Evolutionary conservation across 768 basidiomycete genomes (phyloP), one percentile per base, ranked within the genome.

Genomic region (Collybiopsis luxurians): DNA sequence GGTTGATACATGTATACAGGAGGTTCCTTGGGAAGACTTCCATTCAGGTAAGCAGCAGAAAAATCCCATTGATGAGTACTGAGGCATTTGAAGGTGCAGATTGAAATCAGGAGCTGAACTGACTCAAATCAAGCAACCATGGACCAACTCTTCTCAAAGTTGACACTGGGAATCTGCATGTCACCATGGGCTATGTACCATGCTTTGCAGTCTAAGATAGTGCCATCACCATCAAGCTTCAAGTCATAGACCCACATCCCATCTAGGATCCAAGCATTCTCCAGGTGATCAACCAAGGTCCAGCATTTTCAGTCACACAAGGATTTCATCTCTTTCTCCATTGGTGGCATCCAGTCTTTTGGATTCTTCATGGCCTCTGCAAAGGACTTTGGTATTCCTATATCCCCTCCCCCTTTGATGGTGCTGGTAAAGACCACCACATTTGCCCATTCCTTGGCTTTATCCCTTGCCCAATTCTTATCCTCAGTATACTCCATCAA

Each of bases 121-220:
- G 59, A 60, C 47, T 56, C 55, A 24, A 57, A 19, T 19, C 59
- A 4, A 15, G 55, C 59, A 17, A 60, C 59, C 55, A 55, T 51
- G 13, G 59, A 56, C 27, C 38, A 60, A 28, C 30, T 52, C 4
- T 50, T 38, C 12, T 42, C 43, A 21, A 59, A 72, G 49, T 71
- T 69, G 11, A 70, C 40, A 4, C 74, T 69, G 5, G 62, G 60
- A 4, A 62, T 55, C 56, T 74, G 72, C 1, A 60, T 46, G 60
- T 65, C 73, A 0, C 74, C 72, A 27, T 65, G 63, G 2, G 70
- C 68, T 13, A 66, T 63, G 24, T 53, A 58, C 30, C 43, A 28
- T 17, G 51, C 51, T 55, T 75, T 74, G 59, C 66, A 62, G 2
- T 63, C 49, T 2, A 51, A 46, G 34, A 71, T 50, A 0, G 44